Evolutionary conservation across 257 asterid genomes (phyloP), one percentile per base, ranked within the genome.

Genomic region (Thymus quinquecostatus): DNA sequence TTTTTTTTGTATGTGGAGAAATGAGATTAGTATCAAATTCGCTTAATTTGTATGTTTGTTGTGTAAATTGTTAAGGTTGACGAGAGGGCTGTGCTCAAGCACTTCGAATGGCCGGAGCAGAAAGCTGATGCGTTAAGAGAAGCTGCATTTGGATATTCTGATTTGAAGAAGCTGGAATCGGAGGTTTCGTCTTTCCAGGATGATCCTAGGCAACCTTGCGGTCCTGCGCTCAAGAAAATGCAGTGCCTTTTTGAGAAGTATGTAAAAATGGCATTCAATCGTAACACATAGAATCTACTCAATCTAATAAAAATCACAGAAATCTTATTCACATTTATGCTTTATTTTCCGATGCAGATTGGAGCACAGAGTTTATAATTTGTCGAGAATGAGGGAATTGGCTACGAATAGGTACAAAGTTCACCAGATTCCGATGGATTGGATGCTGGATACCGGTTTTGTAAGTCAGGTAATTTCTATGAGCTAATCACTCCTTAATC

Each of bases 21-120:
- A 36, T 30, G 12, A 44, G 29, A n/a, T 55, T 6, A 55, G 10
- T 27, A 8, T 45, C 12, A 21, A 21, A 21, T 21, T 64, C 45
- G 41, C 55, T 45, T 28, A 45, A 29, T 44, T 45, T 28, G 38
- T 10, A 56, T 45, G 56, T 28, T 56, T 60, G 49, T 27, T 32
- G 10, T 62, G 56, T 28, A 62, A 71, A 60, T 27, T 32, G 10
- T 62, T 48, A 57, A 94, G 99, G 98, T 92, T 71, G 99, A 95
- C 64, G 99, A 95, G 83, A 95, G 98, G 76, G 98, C 99, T n/a
- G 99, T 95, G 66, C 75, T 95, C 80, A 95, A 95, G 84, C 99
- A 95, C 86, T 95, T 95, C 32, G 82, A 88, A 10, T 95, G 99
- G 99, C 99, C 99, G 3, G 99, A 95, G 67, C 84, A 88, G 68